Base-by-base conservation (phyloP, 345 rosid species). In the Salix purpurea region DNA sequence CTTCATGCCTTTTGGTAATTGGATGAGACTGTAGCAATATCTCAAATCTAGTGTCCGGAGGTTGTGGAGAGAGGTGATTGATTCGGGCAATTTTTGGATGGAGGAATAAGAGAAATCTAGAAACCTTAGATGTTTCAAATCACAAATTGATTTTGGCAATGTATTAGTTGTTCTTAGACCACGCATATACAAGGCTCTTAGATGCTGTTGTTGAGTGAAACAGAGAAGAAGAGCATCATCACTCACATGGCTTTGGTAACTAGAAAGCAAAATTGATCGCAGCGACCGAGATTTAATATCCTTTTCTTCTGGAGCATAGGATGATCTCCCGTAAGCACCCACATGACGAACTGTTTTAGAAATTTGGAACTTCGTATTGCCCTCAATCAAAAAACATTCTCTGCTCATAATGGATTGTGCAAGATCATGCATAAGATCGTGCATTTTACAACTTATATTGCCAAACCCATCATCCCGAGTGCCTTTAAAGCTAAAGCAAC, bases 361-460 rank as follows among this genome's bases (percentile, higher is more conserved):
- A 64, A 74, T 23, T 19, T 18, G 28, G 0, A 40, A 37, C 15
- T 2, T 1, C 2, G 26, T 36, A 12, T 40, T 4, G 1, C 16
- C 5, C 10, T 60, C 60, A 23, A 48, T 16, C 18, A 42, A 7
- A 23, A 4, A 15, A 10, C 74, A 74, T 24, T 79, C 86, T 11
- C 50, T 3, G 1, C 34, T 39, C 66, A 36, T 71, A 39, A 80
- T 21, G 2, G 67, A 71, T 24, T 42, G 32, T 30, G 78, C 84
- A 62, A 81, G 71, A 21, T 78, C 82, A 70, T 76, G 80, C 0
- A 78, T 23, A 4, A 78, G 73, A 44, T 81, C 83, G 30, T 76
- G 84, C 79, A 81, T 81, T 48, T 78, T 67, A 71, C 83, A 76
- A 3, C 23, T 37, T 2, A 11, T 50, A 0, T 46, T 11, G 4